Percentiles rank a stretch among this genome's conserved stretches.
phyloP scores from a whole-genome alignment of 371 early-diverging fungal genomes.

The Mucor saturninus region DNA sequence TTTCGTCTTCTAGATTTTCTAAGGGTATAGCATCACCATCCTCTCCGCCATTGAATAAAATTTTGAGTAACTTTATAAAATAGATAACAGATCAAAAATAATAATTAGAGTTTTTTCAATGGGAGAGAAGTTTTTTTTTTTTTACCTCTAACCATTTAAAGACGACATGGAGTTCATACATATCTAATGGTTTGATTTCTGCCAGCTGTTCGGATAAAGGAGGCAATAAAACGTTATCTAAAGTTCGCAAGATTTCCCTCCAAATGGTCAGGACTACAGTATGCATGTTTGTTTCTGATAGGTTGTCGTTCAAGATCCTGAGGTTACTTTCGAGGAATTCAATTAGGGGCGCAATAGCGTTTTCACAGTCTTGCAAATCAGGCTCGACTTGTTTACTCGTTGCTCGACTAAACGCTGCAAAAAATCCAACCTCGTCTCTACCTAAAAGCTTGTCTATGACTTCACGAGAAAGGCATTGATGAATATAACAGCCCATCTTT shows the following conservation, averaged over 20 bases:
- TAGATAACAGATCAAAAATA: not conserved
- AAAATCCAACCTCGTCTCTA: conserved; percentile 45
- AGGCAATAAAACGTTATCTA: conserved; percentile 81
- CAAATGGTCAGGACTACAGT: conserved; percentile 83
- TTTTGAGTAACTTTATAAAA: conserved; percentile 71
- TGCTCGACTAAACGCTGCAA: conserved; percentile 41
- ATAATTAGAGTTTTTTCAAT: not conserved
- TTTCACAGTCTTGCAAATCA: conserved; percentile 75
- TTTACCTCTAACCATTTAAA: conserved; percentile 72
- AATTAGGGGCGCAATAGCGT: conserved; percentile 74
- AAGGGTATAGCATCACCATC: conserved; percentile 81
- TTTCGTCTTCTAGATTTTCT: conserved; percentile 73
- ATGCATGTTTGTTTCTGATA: conserved; percentile 81
- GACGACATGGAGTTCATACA: conserved; percentile 75
- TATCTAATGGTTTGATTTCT: conserved; percentile 67
- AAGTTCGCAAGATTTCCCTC: conserved; percentile 76
- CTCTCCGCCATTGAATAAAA: conserved; percentile 89
- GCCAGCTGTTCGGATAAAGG: conserved; percentile 73
- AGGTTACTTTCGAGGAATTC: conserved; percentile 90
- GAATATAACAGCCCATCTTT: conserved; percentile 63
- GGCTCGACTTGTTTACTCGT: conserved; percentile 41
- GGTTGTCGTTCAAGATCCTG: conserved; percentile 71
- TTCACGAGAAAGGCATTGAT: conserved; percentile 58
- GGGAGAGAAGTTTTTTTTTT: not conserved
- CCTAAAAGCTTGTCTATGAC: conserved; percentile 45